Evolutionary conservation across 495 filamentous ascomycete species (phyloP), one percentile per base, ranked within the genome.

Genomic region (Melanomma pulvis-pyrius): DNA sequence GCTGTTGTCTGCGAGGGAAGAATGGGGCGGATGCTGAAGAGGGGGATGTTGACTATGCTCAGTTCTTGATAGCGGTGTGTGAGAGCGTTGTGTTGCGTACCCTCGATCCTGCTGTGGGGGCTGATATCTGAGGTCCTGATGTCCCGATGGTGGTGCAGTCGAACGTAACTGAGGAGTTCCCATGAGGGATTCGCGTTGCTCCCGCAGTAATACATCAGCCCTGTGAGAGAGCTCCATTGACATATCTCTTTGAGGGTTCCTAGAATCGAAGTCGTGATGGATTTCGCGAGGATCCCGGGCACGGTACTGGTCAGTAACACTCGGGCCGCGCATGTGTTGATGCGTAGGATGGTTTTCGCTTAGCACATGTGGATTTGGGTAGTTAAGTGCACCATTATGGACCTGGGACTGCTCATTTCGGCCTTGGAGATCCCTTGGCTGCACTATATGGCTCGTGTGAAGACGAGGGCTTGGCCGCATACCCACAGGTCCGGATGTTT

Each of bases 401-500:
- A 41, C 55, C 39, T 65, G 67, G 4, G 67, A 24, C 24, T 64
- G 67, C 53, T 69, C 67, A 48, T 69, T 69, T 6, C 67, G 46
- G 39, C 26, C 24, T 46, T 65, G 60, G 1, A 49, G 13, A 2
- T 69, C 60, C 30, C 67, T 57, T 12, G 50, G 59, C 49, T 58
- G 54, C 11, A 21, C 61, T 15, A 61, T 19, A 28, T 63, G 65
- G 41, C 41, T 63, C 1, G 65, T 49, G 50, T 65, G 67, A 21
- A 68, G 50, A 59, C 56, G 67, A 25, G 67, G 67, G 39, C 67
- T 69, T 32, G 67, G 60, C 8, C 67, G 67, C 67, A 69, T 64
- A 26, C 67, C 67, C 8, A 55, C 55, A n/a, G 60, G 47, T 9
- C 32, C 67, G 19, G 53, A 29, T 1, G 61, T 24, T 51, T 69